Conservation (phyloP, 1,284 basidiomycete genomes). For the Schizophyllum amplum region DNA sequence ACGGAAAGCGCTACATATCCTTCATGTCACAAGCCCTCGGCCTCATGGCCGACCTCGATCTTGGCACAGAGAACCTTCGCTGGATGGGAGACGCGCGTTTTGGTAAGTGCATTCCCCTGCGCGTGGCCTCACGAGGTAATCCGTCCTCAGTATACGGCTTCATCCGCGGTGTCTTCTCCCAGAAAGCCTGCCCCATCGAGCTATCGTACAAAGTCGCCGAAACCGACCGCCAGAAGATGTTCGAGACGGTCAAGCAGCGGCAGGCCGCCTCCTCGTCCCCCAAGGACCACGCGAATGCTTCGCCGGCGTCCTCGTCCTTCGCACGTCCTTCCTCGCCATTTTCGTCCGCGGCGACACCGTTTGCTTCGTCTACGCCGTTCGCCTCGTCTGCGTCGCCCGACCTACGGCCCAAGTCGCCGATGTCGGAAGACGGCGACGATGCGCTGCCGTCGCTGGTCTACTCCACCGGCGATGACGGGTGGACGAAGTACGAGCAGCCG, state of each 20-base stretch:
- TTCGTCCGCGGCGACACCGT: no score
- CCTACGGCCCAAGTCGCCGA: neutral
- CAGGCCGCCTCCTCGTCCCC: conserved; percentile 15
- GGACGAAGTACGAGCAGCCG: conserved; percentile 64
- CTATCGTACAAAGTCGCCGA: conserved; percentile 67
- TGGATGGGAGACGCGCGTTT: conserved; percentile 96
- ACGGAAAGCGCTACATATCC: conserved; percentile 62
- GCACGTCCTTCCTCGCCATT: no score
- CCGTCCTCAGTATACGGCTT: neutral
- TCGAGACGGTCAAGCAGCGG: conserved; percentile 30
- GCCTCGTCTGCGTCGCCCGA: neutral
- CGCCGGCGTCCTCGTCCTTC: neutral
- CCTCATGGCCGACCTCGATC: conserved; percentile 86
- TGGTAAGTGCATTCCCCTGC: conserved; percentile 76
- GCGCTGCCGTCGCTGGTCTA: conserved; percentile 36
- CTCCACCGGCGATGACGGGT: conserved; percentile 45
- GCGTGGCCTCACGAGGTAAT: no score
- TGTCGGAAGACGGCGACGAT: conserved; percentile 10
- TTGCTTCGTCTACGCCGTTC: neutral
- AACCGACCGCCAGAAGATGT: conserved; percentile 70
- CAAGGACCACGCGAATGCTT: conserved; percentile 9
- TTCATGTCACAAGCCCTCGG: conserved; percentile 88
- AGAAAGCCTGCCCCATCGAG: conserved; percentile 61
- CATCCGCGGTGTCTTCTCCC: neutral
- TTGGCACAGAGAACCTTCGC: conserved; percentile 81